These are phyloP conservation scores for Colletotrichum endophyticum DNA, from an alignment of 2,329 filamentous ascomycete species.

Conservation along the genomic window DNA sequence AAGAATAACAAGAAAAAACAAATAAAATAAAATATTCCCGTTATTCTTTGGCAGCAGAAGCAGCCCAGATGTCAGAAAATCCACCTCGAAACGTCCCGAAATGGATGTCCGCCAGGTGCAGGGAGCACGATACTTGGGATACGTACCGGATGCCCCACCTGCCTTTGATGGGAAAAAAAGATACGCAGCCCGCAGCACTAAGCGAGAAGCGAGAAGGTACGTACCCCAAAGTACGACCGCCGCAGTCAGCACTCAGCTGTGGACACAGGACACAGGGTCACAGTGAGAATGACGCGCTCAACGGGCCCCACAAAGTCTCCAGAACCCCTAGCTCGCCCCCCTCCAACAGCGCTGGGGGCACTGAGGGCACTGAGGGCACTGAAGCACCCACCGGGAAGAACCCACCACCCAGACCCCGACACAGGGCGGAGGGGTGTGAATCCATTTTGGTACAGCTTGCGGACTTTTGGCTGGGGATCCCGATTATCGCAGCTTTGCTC, in stretches of 20 bases:
- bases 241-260: not conserved
- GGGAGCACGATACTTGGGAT: not conserved
- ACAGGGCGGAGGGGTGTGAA: not conserved
- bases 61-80: not conserved
- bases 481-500: not conserved
- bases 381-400: not conserved
- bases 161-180: not conserved
- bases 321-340: slow-evolving; percentile 9
- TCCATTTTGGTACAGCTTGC: not conserved
- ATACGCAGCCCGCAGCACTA: not conserved
- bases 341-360: not conserved
- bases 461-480: not conserved
- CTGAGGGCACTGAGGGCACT: not conserved
- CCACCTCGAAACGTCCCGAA: not conserved
- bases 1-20: not conserved
- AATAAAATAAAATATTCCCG: not conserved
- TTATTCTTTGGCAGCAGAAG: not conserved
- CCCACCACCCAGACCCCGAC: not conserved
- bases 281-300: slow-evolving; percentile 1
- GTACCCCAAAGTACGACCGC: not conserved
- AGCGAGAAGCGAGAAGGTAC: not conserved
- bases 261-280: not conserved
- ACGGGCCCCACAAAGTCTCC: slow-evolving; percentile 6
- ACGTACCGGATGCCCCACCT: not conserved
- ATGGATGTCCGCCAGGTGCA: not conserved